Conservation (phyloP, 352 stramenopile species). For the Phytophthora tubulina region DNA sequence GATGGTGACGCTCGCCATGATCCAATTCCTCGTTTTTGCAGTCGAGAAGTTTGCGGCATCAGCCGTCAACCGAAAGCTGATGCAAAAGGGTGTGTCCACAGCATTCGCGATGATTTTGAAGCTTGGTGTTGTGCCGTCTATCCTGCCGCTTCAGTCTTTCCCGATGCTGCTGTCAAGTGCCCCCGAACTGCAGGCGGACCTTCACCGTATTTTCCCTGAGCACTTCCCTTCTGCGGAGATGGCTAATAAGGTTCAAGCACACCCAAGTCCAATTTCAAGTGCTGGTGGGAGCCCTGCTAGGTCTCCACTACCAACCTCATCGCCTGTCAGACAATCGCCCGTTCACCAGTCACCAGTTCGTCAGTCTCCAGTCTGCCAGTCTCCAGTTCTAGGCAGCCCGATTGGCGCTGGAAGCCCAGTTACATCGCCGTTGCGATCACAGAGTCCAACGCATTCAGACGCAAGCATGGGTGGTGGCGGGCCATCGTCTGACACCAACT, state of each 20-base stretch:
- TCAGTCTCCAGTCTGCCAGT: constrained; percentile 50
- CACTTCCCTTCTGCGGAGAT: constrained; percentile 77
- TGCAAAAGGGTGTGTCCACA: constrained; percentile 87
- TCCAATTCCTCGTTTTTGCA: constrained; percentile 87
- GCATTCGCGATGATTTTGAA: constrained; percentile 81
- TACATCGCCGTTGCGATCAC: constrained; percentile 63
- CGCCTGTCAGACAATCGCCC: constrained; percentile 55
- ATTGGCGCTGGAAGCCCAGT: constrained; percentile 58
- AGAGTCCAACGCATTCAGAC: constrained; percentile 79
- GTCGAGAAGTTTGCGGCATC: constrained; percentile 89
- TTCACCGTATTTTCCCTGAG: constrained; percentile 87
- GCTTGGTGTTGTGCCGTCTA: constrained; percentile 75
- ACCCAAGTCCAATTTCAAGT: constrained; percentile 45
- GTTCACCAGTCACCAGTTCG: constrained; percentile 57
- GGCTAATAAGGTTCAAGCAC: constrained; percentile 39
- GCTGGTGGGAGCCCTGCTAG: constrained; percentile 54
- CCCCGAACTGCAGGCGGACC: constrained; percentile 72
- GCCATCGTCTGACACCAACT: constrained; percentile 69
- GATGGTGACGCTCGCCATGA: constrained; percentile 84
- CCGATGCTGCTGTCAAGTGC: constrained; percentile 73
- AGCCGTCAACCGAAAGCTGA: constrained; percentile 72
- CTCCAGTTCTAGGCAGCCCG: constrained; percentile 59
- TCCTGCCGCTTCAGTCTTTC: constrained; percentile 81
- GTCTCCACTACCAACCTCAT: constrained; percentile 50
- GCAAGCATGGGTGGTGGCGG: constrained; percentile 55